These are phyloP conservation scores for Suillus lakei DNA, from an alignment of 768 basidiomycete species.

Conservation along the genomic window DNA sequence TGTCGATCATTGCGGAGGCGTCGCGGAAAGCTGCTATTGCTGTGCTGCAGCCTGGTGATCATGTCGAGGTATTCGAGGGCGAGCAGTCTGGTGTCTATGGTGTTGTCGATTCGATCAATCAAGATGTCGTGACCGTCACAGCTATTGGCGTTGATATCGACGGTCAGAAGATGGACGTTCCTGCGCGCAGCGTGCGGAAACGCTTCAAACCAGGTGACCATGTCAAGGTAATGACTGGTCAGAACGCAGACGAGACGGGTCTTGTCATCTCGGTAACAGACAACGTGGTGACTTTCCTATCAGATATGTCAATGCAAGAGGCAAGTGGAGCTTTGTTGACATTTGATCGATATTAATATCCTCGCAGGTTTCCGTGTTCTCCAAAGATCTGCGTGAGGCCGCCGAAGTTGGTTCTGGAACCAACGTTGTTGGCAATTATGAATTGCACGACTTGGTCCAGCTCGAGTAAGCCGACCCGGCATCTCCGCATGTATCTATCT, in stretches of 20 bases:
- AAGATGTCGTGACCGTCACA: constrained; percentile 85
- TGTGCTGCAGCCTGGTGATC: constrained; percentile 96
- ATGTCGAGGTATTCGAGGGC: constrained; percentile 96
- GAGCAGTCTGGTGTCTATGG: constrained; percentile 94
- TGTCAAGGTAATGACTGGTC: constrained; percentile 96
- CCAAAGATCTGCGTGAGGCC: constrained; percentile 95
- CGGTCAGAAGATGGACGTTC: constrained; percentile 84
- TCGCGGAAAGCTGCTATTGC: constrained; percentile 90
- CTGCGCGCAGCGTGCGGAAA: constrained; percentile 89
- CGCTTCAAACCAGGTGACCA: constrained; percentile 97
- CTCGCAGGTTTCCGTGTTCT: constrained; percentile 89
- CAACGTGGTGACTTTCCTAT: constrained; percentile 92
- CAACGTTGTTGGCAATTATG: constrained; percentile 90
- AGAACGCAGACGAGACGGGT: constrained; percentile 95
- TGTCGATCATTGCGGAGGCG: constrained; percentile 91
- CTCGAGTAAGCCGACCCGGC: constrained; percentile 72
- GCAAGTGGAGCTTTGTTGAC: constrained; percentile 42
- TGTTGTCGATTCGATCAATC: constrained; percentile 85
- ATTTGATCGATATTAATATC: constrained; percentile 12
- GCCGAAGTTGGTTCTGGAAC: constrained; percentile 95
- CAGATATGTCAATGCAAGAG: constrained; percentile 98
- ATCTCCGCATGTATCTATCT: constrained; percentile 16
- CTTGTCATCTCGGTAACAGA: constrained; percentile 91
- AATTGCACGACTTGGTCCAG: constrained; percentile 95
- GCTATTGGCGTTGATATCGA: constrained; percentile 84